Evolutionary conservation across 2,329 filamentous ascomycete genomes (phyloP), one percentile per base, ranked within the genome.

Genomic region (Bipolaris zeicola): DNA sequence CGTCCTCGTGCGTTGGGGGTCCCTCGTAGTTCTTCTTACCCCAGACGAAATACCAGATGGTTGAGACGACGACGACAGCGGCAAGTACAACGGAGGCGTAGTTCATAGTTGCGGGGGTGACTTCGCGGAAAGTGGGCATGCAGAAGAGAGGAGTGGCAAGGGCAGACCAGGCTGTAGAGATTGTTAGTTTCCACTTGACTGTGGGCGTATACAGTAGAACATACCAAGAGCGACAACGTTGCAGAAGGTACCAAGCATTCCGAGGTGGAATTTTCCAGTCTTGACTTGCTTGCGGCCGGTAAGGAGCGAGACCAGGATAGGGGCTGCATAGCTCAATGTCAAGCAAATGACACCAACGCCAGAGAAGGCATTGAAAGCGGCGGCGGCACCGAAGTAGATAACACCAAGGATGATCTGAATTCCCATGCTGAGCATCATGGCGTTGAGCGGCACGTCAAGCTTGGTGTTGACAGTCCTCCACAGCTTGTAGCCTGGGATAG

Each of bases 11-110:
- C 34, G 67, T 72, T n/a, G 74, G 85, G 1, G 86, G 87, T 14
- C 87, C 87, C 43, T 80, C 79, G 76, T 90, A 90, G 76, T 91
- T 85, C 76, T 86, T 84, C 76, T 85, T 83, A 33, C 89, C 89
- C 87, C 87, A 90, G 49, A 81, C 80, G 63, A 85, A 78, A 78
- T 92, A 92, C 88, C 88, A 92, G 6, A 77, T 73, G 8, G 80
- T 81, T 1, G 89, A 85, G 55, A 91, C 81, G 37, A 79, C 46
- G 52, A 84, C 82, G 60, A 89, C 88, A 5, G 81, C 87, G 24
- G 88, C 83, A 64, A 91, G 90, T n/a, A 92, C 89, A 33, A 87
- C 89, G 13, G 86, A 86, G 1, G 88, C 89, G 74, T 90, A 92
- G 80, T 92, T 92, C 80, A 91, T 88, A 37, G 79, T 82, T 16